These are phyloP conservation scores for Galerina sulciceps DNA, from an alignment of 768 basidiomycete genomes.

Conservation along the genomic window DNA sequence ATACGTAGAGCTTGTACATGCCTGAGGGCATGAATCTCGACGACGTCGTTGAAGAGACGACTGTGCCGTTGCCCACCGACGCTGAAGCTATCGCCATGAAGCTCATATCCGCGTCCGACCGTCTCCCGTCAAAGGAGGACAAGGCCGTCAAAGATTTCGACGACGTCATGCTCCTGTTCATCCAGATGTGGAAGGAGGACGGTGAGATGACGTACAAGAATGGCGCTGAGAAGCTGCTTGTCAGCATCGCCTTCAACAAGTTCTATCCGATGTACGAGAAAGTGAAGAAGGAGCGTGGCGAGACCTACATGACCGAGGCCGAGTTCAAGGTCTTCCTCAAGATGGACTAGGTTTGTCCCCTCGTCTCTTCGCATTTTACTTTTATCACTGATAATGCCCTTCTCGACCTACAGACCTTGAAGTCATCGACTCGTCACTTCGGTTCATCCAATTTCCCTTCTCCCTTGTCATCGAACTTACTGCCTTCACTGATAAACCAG, in stretches of 20 bases:
- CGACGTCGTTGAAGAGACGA: neutral
- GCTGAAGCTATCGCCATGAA: neutral
- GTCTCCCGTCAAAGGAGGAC: neutral
- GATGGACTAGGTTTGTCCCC: neutral
- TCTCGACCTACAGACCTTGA: neutral
- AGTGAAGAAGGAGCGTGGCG: neutral
- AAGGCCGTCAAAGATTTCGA: neutral
- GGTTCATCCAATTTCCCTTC: neutral
- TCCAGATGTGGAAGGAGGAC: too few species aligned
- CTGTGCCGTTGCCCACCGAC: neutral
- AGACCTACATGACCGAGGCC: neutral
- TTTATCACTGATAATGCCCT: neutral
- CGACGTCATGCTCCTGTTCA: neutral
- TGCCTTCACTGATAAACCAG: conserved; percentile 3
- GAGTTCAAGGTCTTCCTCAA: neutral
- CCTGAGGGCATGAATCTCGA: neutral
- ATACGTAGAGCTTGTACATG: neutral
- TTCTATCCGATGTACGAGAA: neutral
- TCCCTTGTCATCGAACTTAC: conserved; percentile 4
- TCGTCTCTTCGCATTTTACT: neutral
- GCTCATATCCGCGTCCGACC: neutral
- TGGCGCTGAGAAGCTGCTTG: neutral
- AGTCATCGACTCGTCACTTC: conserved; percentile 7
- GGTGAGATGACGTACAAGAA: neutral
- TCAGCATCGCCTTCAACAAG: neutral